Conservation (phyloP, 192 early-diverging fungal genomes). For the Podila minutissima region DNA sequence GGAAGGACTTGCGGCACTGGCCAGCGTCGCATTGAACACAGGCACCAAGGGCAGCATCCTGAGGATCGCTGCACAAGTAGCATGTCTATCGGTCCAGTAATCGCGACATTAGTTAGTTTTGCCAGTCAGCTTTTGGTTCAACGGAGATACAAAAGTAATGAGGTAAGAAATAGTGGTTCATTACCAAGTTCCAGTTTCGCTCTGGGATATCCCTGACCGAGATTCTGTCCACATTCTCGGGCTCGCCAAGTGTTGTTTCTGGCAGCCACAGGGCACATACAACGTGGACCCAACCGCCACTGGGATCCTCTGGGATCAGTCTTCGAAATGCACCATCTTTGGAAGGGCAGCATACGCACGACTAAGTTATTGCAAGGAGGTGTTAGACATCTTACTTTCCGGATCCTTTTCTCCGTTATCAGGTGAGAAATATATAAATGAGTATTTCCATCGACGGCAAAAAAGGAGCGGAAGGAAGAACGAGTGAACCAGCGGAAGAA, state of each 20-base stretch:
- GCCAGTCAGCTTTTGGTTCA: not conserved
- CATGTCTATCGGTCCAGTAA: constrained; percentile 39
- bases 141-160: too few species aligned
- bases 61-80: constrained; percentile 53
- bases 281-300: constrained; percentile 56
- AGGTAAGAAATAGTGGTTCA: too few species aligned
- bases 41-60: constrained; percentile 51
- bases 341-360: constrained; percentile 53
- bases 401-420: too few species aligned
- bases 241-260: constrained; percentile 54
- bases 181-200: constrained; percentile 60
- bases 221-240: constrained; percentile 45
- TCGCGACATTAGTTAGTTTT: not conserved
- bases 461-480: too few species aligned
- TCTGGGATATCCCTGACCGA: constrained; percentile 54
- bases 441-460: too few species aligned
- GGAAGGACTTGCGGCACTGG: constrained; percentile 57
- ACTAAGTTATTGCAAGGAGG: constrained; percentile 42
- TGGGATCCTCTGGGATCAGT: constrained; percentile 41
- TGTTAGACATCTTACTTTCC: too few species aligned
- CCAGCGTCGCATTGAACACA: constrained; percentile 61
- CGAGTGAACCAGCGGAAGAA: not conserved
- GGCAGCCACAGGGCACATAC: constrained; percentile 64
- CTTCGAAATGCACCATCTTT: constrained; percentile 57
- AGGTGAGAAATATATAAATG: too few species aligned